These are phyloP conservation scores for Kuraishia ogatae DNA, from an alignment of 805 yeast species.

Conservation along the genomic window DNA sequence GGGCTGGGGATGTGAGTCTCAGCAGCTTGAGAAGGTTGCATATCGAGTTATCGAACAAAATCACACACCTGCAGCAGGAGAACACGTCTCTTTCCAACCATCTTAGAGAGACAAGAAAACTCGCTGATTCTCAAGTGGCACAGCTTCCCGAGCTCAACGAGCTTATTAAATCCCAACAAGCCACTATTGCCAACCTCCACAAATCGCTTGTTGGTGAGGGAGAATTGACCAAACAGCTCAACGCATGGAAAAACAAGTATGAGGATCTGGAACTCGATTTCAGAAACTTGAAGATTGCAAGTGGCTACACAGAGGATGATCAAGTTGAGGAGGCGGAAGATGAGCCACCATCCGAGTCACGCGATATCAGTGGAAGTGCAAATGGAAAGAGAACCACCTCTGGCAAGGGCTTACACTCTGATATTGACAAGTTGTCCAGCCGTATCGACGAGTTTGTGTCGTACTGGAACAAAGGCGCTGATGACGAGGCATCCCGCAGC, in stretches of 20 bases:
- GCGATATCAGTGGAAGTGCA: conserved; percentile 2
- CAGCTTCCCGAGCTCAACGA: conserved; percentile 45
- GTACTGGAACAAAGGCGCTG: conserved; percentile 1
- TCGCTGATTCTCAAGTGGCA: conserved; percentile 42
- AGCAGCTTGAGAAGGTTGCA: conserved; percentile 6
- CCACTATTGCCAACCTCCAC: conserved; percentile 31
- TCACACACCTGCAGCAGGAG: conserved; percentile 30
- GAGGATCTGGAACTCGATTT: conserved; percentile 36
- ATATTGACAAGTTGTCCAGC: conserved; percentile 9
- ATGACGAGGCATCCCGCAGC: conserved; percentile 4
- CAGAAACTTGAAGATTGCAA: conserved; percentile 23
- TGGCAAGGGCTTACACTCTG: conserved; percentile 6
- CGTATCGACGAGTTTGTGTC: not conserved
- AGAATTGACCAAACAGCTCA: conserved; percentile 33
- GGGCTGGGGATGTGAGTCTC: not conserved
- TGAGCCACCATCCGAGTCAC: too few relatives aligned
- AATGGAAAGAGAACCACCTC: not conserved
- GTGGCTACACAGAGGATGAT: conserved; percentile 21
- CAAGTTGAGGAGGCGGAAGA: conserved; percentile 14
- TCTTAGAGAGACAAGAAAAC: conserved; percentile 37
- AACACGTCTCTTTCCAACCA: conserved; percentile 24
- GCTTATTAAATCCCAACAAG: conserved; percentile 45
- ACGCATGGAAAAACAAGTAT: conserved; percentile 37
- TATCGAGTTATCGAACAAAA: conserved; percentile 19
- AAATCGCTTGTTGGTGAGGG: conserved; percentile 34